Base-by-base conservation (phyloP, 192 early-diverging fungal genomes). In the Coemansia sp. region DNA sequence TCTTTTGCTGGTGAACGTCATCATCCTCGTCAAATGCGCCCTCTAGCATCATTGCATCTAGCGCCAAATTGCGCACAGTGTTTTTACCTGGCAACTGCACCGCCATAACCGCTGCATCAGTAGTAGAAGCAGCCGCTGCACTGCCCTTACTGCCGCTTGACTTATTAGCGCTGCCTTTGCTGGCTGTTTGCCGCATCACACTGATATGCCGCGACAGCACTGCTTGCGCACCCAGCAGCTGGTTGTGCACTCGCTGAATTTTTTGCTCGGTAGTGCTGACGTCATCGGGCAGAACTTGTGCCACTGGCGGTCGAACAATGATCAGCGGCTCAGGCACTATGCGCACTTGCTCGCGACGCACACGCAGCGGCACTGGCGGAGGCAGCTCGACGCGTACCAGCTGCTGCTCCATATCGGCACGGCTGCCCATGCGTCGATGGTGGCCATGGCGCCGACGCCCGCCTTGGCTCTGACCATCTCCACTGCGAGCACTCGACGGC, bases 351-450 rank as follows among this genome's bases (percentile, higher is more conserved):
- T 72, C 65, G 32, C 70, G 69, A 15, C 76, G 61, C 61, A 79
- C 76, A 14, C 76, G 69, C 58, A 79, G 58, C n/a, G 76, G 76
- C 51, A 79, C 76, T 0, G 76, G 76, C 51, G 76, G 76, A 17
- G 76, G 76, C 41, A 79, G 70, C 60, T 79, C 70, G 0, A 69
- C 54, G 14, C 46, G 50, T 14, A 79, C 54, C 16, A 79, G 70
- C 62, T 69, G 74, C 60, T 52, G 62, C 56, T 77, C 68, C 63
- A 77, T 63, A 53, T 77, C 74, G 9, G 57, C 57, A 16, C 74
- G 74, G 44, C 68, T 70, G 31, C 52, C 67, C 0, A 60, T 62
- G 21, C 74, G 66, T 23, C 44, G 49, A 26, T 72, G 69, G 34
- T 72, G 70, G 10, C 47, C 49, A 21, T 54, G 60, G 11, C 53